Evolutionary conservation across 106 monocot genomes (phyloP).

Genomic region (Allium fistulosum): DNA sequence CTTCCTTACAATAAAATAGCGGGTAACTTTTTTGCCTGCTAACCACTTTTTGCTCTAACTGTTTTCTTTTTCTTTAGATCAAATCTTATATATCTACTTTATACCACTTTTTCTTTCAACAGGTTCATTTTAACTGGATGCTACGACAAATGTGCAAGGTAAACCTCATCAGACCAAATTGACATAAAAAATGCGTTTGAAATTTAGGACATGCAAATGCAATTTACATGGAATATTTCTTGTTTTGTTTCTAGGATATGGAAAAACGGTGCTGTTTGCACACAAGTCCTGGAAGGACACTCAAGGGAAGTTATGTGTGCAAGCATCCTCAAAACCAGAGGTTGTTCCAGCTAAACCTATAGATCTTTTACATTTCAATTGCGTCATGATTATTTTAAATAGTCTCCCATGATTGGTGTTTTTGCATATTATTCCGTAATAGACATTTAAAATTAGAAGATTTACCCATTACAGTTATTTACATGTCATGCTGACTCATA

Average conservation of each 20-base stretch:
- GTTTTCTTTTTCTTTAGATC: not conserved
- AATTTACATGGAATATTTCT: not conserved
- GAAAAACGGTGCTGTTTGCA: slow-evolving; percentile 55
- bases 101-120: slow-evolving; percentile 16
- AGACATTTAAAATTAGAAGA: too few relatives aligned
- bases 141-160: slow-evolving; percentile 81
- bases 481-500: too few relatives aligned
- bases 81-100: not conserved
- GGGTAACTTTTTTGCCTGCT: too few relatives aligned
- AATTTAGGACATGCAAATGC: not conserved
- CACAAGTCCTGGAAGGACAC: slow-evolving; percentile 82
- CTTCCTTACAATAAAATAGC: too few relatives aligned
- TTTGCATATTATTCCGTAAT: too few relatives aligned
- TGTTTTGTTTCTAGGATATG: slow-evolving; percentile 50
- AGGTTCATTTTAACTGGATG: slow-evolving; percentile 89
- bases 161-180: slow-evolving; percentile 2
- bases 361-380: too few relatives aligned
- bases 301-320: slow-evolving; percentile 66
- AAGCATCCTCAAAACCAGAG: slow-evolving; percentile 51
- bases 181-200: not conserved
- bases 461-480: too few relatives aligned
- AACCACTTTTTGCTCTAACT: not conserved
- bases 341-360: slow-evolving; percentile 13
- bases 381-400: too few relatives aligned
- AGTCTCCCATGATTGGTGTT: too few relatives aligned